Percentiles rank a stretch among this genome's conserved stretches.
Conservation (phyloP, 2,329 filamentous ascomycete genomes). For the Penicillium crustosum region DNA sequence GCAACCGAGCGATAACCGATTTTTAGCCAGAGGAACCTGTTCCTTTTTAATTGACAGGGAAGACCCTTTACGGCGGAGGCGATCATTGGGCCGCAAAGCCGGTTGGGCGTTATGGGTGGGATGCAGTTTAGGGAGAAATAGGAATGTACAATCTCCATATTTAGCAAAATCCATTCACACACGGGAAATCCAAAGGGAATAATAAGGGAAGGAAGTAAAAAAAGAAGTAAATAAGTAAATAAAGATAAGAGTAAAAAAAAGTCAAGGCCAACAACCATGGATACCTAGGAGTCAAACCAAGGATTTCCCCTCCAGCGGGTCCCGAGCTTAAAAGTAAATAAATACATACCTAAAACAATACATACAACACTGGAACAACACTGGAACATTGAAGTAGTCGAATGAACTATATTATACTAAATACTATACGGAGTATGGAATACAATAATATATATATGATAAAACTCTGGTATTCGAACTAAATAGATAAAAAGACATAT, state of each 20-base stretch:
- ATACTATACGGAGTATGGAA: neutral
- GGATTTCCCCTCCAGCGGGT: constrained; percentile 18
- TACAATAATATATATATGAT: neutral
- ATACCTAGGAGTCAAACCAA: constrained; percentile 13
- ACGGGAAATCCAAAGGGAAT: neutral
- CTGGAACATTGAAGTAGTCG: too few relatives aligned
- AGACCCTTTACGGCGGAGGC: constrained; percentile 16
- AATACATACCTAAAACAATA: neutral
- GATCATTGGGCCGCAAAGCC: constrained; percentile 27
- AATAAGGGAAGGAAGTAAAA: neutral
- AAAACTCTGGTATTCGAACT: neutral
- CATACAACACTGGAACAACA: neutral
- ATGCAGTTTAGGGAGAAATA: constrained; percentile 8
- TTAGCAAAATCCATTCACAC: neutral
- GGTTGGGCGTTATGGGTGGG: constrained; percentile 16
- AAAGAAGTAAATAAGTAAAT: neutral
- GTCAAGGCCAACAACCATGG: constrained; percentile 7
- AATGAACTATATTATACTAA: neutral
- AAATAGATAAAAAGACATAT: constrained; percentile 4
- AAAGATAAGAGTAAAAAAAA: constrained; percentile 3
- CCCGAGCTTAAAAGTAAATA: constrained; percentile 13
- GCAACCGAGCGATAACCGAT: neutral
- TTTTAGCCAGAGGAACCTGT: neutral
- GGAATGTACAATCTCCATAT: neutral
- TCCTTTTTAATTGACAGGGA: constrained; percentile 4